Base-by-base conservation (phyloP, 495 filamentous ascomycete genomes). In the Letharia columbiana region DNA sequence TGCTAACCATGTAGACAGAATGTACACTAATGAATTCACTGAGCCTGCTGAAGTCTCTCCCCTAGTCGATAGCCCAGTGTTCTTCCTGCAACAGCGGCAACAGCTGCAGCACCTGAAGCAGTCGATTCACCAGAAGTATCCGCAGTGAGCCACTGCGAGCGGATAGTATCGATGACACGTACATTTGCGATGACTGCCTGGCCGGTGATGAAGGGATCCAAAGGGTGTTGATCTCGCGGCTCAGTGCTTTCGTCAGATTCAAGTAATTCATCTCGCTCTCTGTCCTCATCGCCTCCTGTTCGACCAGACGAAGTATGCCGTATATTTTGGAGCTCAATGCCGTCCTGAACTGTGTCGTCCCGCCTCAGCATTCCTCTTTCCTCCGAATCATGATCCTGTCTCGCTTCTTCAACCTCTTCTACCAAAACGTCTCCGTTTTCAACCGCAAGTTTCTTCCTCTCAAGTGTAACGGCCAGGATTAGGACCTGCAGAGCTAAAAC, bases 321-420 rank as follows among this genome's bases (percentile, higher is more conserved):
- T 23, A 74, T 42, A 49, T 68, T 62, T 61, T 79, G 77, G 71
- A 86, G 73, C 67, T 87, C 86, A 52, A 83, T 79, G 63, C 78
- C 81, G 1, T 75, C 72, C 12, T 70, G 71, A 28, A 75, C 77
- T 44, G 78, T 78, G 31, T 72, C 71, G 35, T 73, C 71, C 39
- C 79, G 77, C 67, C 87, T 79, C 35, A 85, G 73, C 33, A 92
- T 75, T 4, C 91, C 90, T n/a, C 87, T 83, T 74, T 95, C 91
- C 74, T 96, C 91, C 2, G 88, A 81, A 75, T 95, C 91, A 71
- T 86, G 82, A 70, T 92, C 89, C 72, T 93, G 90, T 5, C 60
- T 66, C 35, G 72, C 56, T 10, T 28, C 44, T 52, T 64, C 66
- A 12, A 64, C 64, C 20, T 35, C 62, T 63, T 63, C n/a, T 17